phyloP scores from a whole-genome alignment of 2,329 filamentous ascomycete genomes.

The Monosporascus sp. region DNA sequence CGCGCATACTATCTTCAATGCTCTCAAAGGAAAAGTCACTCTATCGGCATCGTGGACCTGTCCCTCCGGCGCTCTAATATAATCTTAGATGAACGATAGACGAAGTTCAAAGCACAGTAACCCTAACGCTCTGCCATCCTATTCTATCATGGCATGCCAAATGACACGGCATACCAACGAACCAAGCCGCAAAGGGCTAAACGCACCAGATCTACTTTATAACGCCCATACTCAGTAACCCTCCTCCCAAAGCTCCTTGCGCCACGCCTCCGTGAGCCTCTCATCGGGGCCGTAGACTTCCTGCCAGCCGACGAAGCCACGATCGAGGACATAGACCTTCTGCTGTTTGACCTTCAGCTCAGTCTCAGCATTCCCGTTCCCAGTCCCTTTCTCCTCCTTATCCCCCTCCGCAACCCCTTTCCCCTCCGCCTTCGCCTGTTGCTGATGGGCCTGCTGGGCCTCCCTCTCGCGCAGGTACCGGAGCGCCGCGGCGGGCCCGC shows the following conservation, averaged over 20 bases:
- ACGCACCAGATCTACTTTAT: neutral
- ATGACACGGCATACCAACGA: too few species aligned
- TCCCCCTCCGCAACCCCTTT: conserved; percentile 17
- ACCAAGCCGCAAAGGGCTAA: too few species aligned
- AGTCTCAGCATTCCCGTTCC: conserved; percentile 16
- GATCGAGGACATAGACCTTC: conserved; percentile 74
- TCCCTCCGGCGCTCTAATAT: too few species aligned
- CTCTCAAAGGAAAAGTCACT: too few species aligned
- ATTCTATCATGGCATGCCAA: too few species aligned
- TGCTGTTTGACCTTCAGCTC: conserved; percentile 42
- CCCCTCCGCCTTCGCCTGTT: conserved; percentile 20
- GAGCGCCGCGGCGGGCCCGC: conserved; percentile 79
- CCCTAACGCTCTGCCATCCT: too few species aligned
- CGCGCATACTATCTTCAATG: too few species aligned
- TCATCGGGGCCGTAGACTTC: conserved; percentile 73
- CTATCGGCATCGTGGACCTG: too few species aligned
- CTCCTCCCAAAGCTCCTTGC: conserved; percentile 77
- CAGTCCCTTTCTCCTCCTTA: conserved; percentile 16
- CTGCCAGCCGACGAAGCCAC: conserved; percentile 87
- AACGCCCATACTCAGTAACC: conserved; percentile 32
- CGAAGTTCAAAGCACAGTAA: too few species aligned
- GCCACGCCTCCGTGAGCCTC: conserved; percentile 76
- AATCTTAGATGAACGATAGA: too few species aligned
- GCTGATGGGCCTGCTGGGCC: conserved; percentile 20
- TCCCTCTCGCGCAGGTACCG: conserved; percentile 70